Base-by-base conservation (phyloP, 805 yeast genomes). In the Tetrapisispora nanseiensis region DNA sequence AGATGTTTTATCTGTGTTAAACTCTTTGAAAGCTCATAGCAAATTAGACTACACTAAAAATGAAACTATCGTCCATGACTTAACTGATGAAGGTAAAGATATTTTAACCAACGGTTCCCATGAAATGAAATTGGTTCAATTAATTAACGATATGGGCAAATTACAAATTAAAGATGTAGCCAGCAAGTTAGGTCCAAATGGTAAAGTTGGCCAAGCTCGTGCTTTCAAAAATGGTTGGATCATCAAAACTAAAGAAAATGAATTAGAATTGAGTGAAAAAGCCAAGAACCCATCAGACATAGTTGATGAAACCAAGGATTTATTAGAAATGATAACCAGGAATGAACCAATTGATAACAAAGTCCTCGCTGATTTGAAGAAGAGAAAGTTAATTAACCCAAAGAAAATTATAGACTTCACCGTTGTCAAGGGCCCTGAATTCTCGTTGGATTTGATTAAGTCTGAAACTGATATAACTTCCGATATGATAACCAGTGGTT, bases 221-320 rank as follows among this genome's bases (percentile, higher is more conserved):
- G 99, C 97, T 15, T 94, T 92, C 75, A 90, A 87, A 66, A 89
- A 89, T 63, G 94, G 95, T 33, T 92, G 99, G 99, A 80, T 92
- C 55, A 68, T 75, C 49, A 92, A 94, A 63, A 84, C 82, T 45
- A 94, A 90, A 44, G 95, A 84, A 53, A 78, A 73, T 56, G 65
- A 59, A 47, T 74, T 90, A 52, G 75, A 85, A 39, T 61, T 84
- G 23, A 76, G 59, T 40, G 67, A 61, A 1, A 66, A 78, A 49
- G 70, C 80, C 26, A 65, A 70, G 38, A 42, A 46, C 35, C n/a
- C 45, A 6, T 52, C 60, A 13, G 62, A 71, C 42, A 45, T 59
- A 23, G 66, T 62, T 10, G 95, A 86, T 64, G 70, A 68, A 37
- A 84, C 89, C 13, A 82, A 82, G 41, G 67, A 66, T 20, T 76